Base-by-base conservation (phyloP, 331 rosid genomes). In the Malus hybrid region DNA sequence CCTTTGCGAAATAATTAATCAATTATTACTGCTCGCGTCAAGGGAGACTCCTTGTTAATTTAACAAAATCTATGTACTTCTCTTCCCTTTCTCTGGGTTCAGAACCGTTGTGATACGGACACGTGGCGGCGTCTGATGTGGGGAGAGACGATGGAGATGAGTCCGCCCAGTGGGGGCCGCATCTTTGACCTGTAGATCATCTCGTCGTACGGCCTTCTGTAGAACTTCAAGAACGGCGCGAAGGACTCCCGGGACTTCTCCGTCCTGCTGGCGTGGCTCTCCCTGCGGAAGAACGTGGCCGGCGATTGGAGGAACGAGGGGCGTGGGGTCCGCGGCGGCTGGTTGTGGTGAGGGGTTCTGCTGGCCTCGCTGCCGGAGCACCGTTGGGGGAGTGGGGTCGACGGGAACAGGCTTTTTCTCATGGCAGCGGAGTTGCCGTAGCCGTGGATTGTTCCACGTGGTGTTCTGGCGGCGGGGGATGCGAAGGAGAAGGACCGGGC, bases 81-180 rank as follows among this genome's bases (percentile, higher is more conserved):
- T 16, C 48, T 48, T 3, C 15, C 14, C 50, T 28, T 39, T 52
- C 2, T 57, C 6, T 29, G 5, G 16, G 34, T 29, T 84, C 73
- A 88, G 88, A 82, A 90, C 74, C 96, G 96, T 77, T 90, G 93
- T 1, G 99, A 95, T 55, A 90, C 79, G 0, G 99, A 95, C 61
- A 90, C 85, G 89, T 95, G 97, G 71, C 96, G 96, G 18, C 98
- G 90, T 75, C 93, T 84, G 6, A 90, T n/a, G 18, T 92, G 91
- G 0, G 96, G 98, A 13, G 98, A 90, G 46, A 86, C 93, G 27
- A 88, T 88, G 81, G 96, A 88, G 79, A 95, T 91, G 42, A 95
- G 90, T 28, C 99, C 99, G 6, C 98, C 99, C 0, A 92, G 95
- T 70, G 98, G 98, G 69, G 98, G 97, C 84, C 93, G 63, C 98